A percentile compares a stretch with the other conserved stretches of the same genome.
Evolutionary conservation across 352 stramenopile genomes (phyloP).

Genomic region (Pythium rhizo-oryzae): DNA sequence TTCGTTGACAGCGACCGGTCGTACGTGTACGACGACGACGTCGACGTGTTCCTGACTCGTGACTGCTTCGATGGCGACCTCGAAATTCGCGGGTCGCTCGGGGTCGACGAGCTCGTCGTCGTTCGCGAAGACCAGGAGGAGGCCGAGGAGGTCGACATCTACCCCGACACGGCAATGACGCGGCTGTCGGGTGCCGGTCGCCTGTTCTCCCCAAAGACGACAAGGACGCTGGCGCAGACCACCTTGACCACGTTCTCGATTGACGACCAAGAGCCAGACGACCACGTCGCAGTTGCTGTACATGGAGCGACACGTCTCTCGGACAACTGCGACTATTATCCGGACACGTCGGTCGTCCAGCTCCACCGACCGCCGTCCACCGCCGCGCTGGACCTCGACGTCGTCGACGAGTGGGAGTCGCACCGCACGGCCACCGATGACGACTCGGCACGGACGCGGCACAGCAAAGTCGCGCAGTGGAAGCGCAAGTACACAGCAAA

Average conservation of each 20-base stretch:
- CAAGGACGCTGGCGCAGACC: not conserved
- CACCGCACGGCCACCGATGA: slow-evolving; percentile 4
- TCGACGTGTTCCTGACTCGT: not conserved
- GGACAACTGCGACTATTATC: not conserved
- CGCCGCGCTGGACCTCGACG: not conserved
- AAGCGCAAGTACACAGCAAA: slow-evolving; percentile 25
- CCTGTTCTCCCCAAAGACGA: slow-evolving; percentile 13
- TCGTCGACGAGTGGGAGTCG: slow-evolving; percentile 17
- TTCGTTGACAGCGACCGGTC: not conserved
- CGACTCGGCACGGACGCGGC: slow-evolving; percentile 13
- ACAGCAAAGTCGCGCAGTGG: slow-evolving; percentile 24
- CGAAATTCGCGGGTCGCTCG: not conserved
- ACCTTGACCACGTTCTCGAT: not conserved
- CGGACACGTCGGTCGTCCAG: not conserved
- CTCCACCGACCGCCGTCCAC: not conserved
- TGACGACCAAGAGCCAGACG: not conserved
- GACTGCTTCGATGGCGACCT: not conserved
- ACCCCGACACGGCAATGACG: slow-evolving; percentile 7
- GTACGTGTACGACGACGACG: not conserved
- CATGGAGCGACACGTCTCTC: not conserved
- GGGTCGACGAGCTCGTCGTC: slow-evolving; percentile 1
- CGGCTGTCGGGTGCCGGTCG: not conserved
- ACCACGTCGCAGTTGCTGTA: too few relatives aligned
- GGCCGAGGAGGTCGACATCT: slow-evolving; percentile 14
- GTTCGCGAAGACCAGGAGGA: not conserved